Evolutionary conservation across 495 filamentous ascomycete genomes (phyloP).

Genomic region (Trichoderma erinaceum): DNA sequence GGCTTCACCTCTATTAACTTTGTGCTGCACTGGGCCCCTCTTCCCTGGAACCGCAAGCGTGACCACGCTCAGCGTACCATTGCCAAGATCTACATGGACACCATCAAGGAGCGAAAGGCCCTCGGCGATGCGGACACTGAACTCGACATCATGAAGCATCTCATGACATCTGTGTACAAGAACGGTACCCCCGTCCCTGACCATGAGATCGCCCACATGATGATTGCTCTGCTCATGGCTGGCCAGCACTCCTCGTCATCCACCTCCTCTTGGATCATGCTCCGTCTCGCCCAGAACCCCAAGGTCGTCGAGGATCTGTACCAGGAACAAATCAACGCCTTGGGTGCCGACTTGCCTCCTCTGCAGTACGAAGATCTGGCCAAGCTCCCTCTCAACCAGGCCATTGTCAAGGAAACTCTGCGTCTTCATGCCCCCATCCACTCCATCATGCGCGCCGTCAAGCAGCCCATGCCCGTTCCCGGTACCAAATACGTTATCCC

Average conservation of each 20-base stretch:
- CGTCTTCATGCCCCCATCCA: slow-evolving; percentile 77
- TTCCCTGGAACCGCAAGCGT: slow-evolving; percentile 74
- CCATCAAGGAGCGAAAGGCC: slow-evolving; percentile 60
- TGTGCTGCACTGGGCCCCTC: slow-evolving; percentile 78
- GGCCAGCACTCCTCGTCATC: slow-evolving; percentile 85
- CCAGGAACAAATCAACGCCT: slow-evolving; percentile 58
- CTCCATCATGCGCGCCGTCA: slow-evolving; percentile 80
- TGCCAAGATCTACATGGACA: slow-evolving; percentile 70
- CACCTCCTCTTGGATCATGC: slow-evolving; percentile 73
- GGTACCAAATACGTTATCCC: slow-evolving; percentile 77
- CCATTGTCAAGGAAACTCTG: slow-evolving; percentile 74
- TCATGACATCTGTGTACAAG: slow-evolving; percentile 76
- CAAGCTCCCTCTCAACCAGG: slow-evolving; percentile 61
- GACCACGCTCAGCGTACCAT: slow-evolving; percentile 70
- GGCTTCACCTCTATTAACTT: slow-evolving; percentile 83
- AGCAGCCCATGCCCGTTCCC: slow-evolving; percentile 67
- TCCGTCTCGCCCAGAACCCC: slow-evolving; percentile 67
- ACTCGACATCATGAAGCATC: slow-evolving; percentile 75
- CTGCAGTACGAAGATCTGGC: slow-evolving; percentile 62
- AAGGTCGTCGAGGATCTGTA: slow-evolving; percentile 69
- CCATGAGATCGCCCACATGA: slow-evolving; percentile 80
- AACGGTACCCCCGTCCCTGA: slow-evolving; percentile 64
- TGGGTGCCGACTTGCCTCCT: slow-evolving; percentile 58
- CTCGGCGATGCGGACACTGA: slow-evolving; percentile 36
- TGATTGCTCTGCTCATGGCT: slow-evolving; percentile 86